A percentile compares a stretch with the other conserved stretches of the same genome.
Conservation (phyloP, 2,329 filamentous ascomycete genomes). For the Colletotrichum paranaense region DNA sequence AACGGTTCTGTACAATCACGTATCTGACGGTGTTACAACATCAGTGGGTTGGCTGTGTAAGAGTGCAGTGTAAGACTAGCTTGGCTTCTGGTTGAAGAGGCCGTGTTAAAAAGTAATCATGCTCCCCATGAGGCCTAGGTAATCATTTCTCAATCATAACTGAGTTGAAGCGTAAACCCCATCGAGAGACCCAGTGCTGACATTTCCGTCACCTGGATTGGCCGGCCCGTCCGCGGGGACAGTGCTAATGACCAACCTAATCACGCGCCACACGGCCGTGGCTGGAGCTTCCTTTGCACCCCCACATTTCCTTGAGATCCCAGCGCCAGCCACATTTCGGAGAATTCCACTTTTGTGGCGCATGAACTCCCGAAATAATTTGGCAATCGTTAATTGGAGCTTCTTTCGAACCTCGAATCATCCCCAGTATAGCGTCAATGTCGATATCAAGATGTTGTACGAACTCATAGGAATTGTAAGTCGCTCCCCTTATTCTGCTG, state of each 20-base stretch:
- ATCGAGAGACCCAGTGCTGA: conserved; percentile 4
- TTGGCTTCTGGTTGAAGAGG: not conserved
- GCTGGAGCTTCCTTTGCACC: not conserved
- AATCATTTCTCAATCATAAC: not conserved
- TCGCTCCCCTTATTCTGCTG: conserved; percentile 34
- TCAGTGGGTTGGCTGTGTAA: conserved; percentile 1
- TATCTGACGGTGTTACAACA: not conserved
- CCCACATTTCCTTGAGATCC: not conserved
- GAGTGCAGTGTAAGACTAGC: conserved; percentile 14
- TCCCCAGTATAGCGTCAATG: conserved; percentile 40
- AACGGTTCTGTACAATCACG: not conserved
- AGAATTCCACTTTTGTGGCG: conserved; percentile 25
- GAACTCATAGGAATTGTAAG: conserved; percentile 95
- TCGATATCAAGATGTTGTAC: conserved; percentile 82
- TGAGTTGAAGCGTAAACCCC: not conserved
- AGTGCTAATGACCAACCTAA: conserved; percentile 6
- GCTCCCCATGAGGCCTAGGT: not conserved
- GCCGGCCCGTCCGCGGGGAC: not conserved
- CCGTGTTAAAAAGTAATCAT: not conserved
- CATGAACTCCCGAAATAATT: conserved; percentile 23
- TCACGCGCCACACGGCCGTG: conserved; percentile 14
- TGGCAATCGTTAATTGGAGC: conserved; percentile 25
- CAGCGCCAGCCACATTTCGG: conserved; percentile 10
- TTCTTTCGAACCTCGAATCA: conserved; percentile 10
- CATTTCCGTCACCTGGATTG: conserved; percentile 25